Evolutionary conservation across 2,329 filamentous ascomycete species (phyloP).

Genomic region (Graphiopsis chlorocephala): DNA sequence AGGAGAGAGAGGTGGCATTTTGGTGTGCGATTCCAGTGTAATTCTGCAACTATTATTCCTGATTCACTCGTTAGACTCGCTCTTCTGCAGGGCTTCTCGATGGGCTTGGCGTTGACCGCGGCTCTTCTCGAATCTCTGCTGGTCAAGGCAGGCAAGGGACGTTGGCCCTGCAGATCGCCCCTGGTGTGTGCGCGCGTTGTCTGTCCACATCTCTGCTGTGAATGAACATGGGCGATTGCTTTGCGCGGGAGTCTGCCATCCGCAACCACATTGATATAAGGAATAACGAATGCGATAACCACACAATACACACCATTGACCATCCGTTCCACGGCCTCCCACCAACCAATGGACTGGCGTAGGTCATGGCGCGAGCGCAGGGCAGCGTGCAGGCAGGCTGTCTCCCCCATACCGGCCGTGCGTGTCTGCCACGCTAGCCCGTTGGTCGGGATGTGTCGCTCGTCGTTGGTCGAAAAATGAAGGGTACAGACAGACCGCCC

Average conservation of each 20-base stretch:
- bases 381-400: not conserved
- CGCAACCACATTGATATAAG: not conserved
- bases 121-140: not conserved
- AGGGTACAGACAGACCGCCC: conserved; percentile 1
- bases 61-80: not conserved
- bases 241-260: not conserved
- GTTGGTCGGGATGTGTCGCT: conserved; percentile 10
- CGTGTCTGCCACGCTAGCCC: conserved; percentile 13
- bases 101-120: not conserved
- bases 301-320: not conserved
- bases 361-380: not conserved
- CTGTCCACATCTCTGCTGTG: conserved; percentile 3
- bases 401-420: conserved; percentile 12
- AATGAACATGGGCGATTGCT: not conserved
- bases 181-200: conserved; percentile 5
- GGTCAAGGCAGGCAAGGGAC: conserved; percentile 5
- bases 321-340: not conserved
- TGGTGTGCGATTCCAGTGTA: not conserved
- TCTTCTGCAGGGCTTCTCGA: not conserved
- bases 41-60: not conserved
- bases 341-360: conserved; percentile 5
- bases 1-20: not conserved
- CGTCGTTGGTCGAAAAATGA: conserved; percentile 13
- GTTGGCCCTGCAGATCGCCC: conserved; percentile 7
- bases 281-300: not conserved